Conservation (phyloP, 129 eudicot species). For the Ambrosia trifida region DNA sequence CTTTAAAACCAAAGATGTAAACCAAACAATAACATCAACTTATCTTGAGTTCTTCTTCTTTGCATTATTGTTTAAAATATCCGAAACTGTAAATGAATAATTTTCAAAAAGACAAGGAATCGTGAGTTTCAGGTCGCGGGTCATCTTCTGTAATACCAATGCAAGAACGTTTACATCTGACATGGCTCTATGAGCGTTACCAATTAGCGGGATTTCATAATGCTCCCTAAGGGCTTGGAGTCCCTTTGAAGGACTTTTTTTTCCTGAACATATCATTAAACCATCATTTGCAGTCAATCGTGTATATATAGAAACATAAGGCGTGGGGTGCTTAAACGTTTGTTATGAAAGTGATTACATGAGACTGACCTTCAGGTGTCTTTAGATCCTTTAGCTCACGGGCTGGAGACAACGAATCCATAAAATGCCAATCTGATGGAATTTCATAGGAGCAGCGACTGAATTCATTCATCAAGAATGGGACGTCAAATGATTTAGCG, state of each 20-base stretch:
- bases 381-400: constrained; percentile 44
- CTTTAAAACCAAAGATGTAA: constrained; percentile 1
- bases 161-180: constrained; percentile 64
- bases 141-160: constrained; percentile 56
- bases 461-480: constrained; percentile 68
- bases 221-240: constrained; percentile 65
- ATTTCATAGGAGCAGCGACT: constrained; percentile 59
- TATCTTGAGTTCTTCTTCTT: constrained; percentile 49
- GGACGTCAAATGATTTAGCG: constrained; percentile 71
- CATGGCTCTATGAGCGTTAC: constrained; percentile 86
- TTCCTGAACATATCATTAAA: constrained; percentile 43
- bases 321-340: neutral
- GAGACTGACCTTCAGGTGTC: constrained; percentile 48
- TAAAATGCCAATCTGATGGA: constrained; percentile 67
- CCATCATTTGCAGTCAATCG: neutral
- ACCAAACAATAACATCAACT: neutral
- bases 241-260: constrained; percentile 38
- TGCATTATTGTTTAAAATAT: constrained; percentile 24
- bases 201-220: constrained; percentile 49
- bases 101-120: constrained; percentile 41
- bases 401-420: constrained; percentile 73
- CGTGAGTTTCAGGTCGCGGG: constrained; percentile 58
- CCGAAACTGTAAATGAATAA: constrained; percentile 51
- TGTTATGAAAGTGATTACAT: neutral
- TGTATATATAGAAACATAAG: neutral